A percentile compares a stretch with the other conserved stretches of the same genome.
Evolutionary conservation across 257 asterid genomes (phyloP).

Genomic region (Ligustrum vulgare): DNA sequence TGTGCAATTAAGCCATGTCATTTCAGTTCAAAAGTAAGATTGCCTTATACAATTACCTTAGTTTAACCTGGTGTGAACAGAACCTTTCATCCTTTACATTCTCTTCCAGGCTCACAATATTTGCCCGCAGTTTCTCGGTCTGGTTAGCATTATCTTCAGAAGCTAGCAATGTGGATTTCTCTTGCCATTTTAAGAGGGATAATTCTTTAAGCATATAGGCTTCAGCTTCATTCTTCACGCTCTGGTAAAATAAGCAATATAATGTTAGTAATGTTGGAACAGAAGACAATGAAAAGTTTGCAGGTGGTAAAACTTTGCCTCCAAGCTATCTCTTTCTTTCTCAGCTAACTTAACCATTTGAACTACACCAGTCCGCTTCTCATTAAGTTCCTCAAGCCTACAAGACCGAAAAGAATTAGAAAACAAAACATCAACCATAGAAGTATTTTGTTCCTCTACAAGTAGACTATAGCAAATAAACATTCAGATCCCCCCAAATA

Average conservation of each 20-base stretch:
- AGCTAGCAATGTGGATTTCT: slow-evolving; percentile 76
- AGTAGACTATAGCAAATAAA: slow-evolving; percentile 8
- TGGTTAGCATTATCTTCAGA: slow-evolving; percentile 66
- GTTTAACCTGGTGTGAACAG: background rate
- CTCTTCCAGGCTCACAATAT: slow-evolving; percentile 64
- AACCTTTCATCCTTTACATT: slow-evolving; percentile 75
- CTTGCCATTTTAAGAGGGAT: slow-evolving; percentile 88
- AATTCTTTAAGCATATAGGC: slow-evolving; percentile 92
- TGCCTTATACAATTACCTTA: background rate
- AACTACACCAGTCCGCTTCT: slow-evolving; percentile 84
- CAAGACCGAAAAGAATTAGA: slow-evolving; percentile 4
- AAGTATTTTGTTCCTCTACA: background rate
- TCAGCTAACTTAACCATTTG: slow-evolving; percentile 97
- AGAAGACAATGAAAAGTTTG: slow-evolving; percentile 15
- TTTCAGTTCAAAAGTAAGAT: slow-evolving; percentile 16
- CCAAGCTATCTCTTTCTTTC: slow-evolving; percentile 92
- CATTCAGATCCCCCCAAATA: background rate
- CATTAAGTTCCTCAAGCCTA: slow-evolving; percentile 87
- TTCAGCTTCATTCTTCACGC: slow-evolving; percentile 93
- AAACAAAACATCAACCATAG: slow-evolving; percentile 9
- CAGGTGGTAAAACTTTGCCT: slow-evolving; percentile 47
- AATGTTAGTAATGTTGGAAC: background rate
- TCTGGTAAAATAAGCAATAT: slow-evolving; percentile 40
- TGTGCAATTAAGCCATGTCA: slow-evolving; percentile 29
- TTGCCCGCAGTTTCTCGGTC: slow-evolving; percentile 54